Conservation (phyloP, 140 eudicot species). For the Ambrosia hybrid region DNA sequence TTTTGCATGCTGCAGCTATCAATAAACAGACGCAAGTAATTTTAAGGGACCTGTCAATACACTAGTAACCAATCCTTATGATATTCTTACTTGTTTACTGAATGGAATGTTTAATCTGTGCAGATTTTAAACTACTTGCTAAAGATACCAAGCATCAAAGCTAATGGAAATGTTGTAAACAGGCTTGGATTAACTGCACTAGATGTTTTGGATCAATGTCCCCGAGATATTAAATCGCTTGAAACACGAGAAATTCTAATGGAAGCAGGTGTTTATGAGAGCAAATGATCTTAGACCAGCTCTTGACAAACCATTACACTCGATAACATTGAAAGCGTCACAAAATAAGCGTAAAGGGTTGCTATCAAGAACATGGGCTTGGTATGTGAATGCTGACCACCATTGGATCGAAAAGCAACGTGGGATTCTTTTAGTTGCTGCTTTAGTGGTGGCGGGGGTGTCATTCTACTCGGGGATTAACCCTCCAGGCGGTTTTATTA, state of each 20-base stretch:
- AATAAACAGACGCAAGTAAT: slow-evolving; percentile 24
- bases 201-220: slow-evolving; percentile 30
- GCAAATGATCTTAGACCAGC: slow-evolving; percentile 28
- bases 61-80: too few relatives aligned
- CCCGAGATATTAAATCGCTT: slow-evolving; percentile 27
- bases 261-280: slow-evolving; percentile 28
- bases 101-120: background rate
- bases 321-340: background rate
- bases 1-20: slow-evolving; percentile 45
- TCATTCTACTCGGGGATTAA: slow-evolving; percentile 23
- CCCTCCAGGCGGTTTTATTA: slow-evolving; percentile 33
- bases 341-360: slow-evolving; percentile 14
- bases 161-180: slow-evolving; percentile 35
- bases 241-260: slow-evolving; percentile 29
- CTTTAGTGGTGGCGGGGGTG: slow-evolving; percentile 25
- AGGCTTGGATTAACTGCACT: slow-evolving; percentile 25
- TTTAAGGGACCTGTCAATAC: too few relatives aligned
- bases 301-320: slow-evolving; percentile 3
- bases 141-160: slow-evolving; percentile 23
- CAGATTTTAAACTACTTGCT: slow-evolving; percentile 31
- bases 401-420: slow-evolving; percentile 36
- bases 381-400: slow-evolving; percentile 20
- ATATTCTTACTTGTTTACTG: background rate
- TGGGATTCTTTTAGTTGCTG: slow-evolving; percentile 26
- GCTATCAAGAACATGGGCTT: slow-evolving; percentile 26